Percentiles rank a stretch among this genome's conserved stretches.
phyloP scores from a whole-genome alignment of 129 eudicot species.

The Escallonia rubra region DNA sequence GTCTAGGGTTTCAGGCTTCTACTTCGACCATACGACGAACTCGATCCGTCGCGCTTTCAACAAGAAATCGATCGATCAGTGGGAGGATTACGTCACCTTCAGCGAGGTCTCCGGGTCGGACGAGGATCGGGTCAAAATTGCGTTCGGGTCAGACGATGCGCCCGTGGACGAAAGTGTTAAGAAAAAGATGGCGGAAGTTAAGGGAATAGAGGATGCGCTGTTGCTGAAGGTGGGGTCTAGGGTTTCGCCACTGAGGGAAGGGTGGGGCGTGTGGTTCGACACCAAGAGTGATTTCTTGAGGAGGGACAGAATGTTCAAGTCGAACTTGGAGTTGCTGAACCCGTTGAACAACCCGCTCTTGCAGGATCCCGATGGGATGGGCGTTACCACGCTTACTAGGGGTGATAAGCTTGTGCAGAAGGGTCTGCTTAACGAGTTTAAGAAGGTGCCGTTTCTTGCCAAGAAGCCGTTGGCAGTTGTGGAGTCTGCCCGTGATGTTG shows the following conservation, averaged over 20 bases:
- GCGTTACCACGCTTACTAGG: conserved; percentile 60
- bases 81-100: conserved; percentile 58
- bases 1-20: conserved; percentile 51
- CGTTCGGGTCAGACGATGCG: conserved; percentile 65
- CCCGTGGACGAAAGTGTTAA: conserved; percentile 72
- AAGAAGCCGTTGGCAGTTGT: conserved; percentile 38
- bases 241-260: conserved; percentile 71
- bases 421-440: conserved; percentile 48
- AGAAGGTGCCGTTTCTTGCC: conserved; percentile 40
- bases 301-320: conserved; percentile 82
- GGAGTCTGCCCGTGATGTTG: background rate
- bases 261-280: conserved; percentile 97
- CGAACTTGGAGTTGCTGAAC: conserved; percentile 72
- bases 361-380: conserved; percentile 88
- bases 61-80: conserved; percentile 57
- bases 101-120: conserved; percentile 30
- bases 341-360: conserved; percentile 72
- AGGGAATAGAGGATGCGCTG: conserved; percentile 70
- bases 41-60: conserved; percentile 62
- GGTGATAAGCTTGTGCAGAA: conserved; percentile 66
- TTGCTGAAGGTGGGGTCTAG: conserved; percentile 48
- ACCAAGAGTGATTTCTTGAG: conserved; percentile 84
- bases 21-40: conserved; percentile 59
- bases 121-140: conserved; percentile 23
- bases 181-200: conserved; percentile 45